Evolutionary conservation across 1,284 basidiomycete species (phyloP).

Genomic region (Ganoderma lingzhi): DNA sequence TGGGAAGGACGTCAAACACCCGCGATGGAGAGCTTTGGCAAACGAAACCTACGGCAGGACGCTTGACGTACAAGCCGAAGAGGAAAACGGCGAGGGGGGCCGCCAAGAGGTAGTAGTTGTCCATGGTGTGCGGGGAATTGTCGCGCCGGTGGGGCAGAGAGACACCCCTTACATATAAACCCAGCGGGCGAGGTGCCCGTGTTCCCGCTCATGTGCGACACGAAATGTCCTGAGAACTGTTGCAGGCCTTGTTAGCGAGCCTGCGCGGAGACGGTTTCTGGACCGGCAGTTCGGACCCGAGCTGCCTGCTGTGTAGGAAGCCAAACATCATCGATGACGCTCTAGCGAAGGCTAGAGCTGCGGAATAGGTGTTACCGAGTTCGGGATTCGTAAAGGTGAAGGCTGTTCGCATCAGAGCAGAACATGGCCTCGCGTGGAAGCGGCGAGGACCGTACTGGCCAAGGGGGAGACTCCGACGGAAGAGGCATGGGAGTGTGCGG

Average conservation of each 20-base stretch:
- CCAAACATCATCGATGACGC: not conserved
- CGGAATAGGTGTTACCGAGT: not conserved
- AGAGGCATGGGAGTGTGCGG: not conserved
- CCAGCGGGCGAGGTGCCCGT: not conserved
- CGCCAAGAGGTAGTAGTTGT: slow-evolving; percentile 30
- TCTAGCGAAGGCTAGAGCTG: slow-evolving; percentile 1
- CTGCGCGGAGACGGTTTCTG: slow-evolving; percentile 2
- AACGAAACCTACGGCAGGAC: slow-evolving; percentile 14
- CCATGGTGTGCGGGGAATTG: slow-evolving; percentile 24
- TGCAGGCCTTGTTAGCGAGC: not conserved
- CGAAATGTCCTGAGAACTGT: slow-evolving; percentile 1
- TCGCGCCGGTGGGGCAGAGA: not conserved
- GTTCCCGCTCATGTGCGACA: slow-evolving; percentile 1
- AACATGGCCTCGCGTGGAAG: not conserved
- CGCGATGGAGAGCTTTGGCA: not conserved
- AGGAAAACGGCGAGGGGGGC: slow-evolving; percentile 22
- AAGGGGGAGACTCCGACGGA: not conserved
- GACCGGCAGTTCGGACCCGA: not conserved
- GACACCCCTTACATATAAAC: slow-evolving; percentile 15
- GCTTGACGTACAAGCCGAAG: slow-evolving; percentile 24
- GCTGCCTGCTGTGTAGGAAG: slow-evolving; percentile 2
- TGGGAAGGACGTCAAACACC: not conserved
- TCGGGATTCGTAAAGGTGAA: not conserved
- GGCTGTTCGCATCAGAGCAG: not conserved
- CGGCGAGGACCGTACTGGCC: not conserved